Conservation (phyloP, 768 basidiomycete species). For the Leccinum ochraceum region DNA sequence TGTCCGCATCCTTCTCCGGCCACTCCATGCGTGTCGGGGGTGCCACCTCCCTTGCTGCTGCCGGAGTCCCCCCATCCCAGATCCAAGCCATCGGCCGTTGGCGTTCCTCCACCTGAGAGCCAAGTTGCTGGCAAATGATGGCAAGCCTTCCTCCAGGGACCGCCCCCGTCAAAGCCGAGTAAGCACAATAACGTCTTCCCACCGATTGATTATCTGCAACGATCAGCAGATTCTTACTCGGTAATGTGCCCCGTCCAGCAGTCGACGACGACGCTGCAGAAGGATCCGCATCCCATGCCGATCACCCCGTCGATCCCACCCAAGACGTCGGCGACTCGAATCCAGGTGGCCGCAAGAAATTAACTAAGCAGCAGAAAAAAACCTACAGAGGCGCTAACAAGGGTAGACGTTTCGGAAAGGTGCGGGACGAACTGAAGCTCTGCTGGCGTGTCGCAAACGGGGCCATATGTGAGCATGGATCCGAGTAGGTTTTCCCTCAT, state of each 20-base stretch:
- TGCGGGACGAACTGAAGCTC: slow-evolving; percentile 77
- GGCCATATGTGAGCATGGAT: slow-evolving; percentile 67
- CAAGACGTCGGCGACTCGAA: slow-evolving; percentile 30
- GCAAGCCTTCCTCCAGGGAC: slow-evolving; percentile 39
- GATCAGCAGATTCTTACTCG: slow-evolving; percentile 44
- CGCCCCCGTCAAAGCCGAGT: slow-evolving; percentile 58
- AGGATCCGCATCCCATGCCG: slow-evolving; percentile 44
- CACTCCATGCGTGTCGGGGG: too few relatives aligned
- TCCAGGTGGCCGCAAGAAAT: slow-evolving; percentile 38
- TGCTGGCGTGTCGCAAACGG: slow-evolving; percentile 82
- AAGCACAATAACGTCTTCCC: slow-evolving; percentile 12
- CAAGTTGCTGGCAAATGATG: too few relatives aligned
- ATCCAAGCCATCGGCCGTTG: too few relatives aligned
- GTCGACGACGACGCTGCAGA: slow-evolving; percentile 68
- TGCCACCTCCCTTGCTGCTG: too few relatives aligned
- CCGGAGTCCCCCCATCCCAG: too few relatives aligned
- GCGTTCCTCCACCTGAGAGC: too few relatives aligned
- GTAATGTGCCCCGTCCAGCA: slow-evolving; percentile 23
- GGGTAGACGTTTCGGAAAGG: slow-evolving; percentile 74
- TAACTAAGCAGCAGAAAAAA: slow-evolving; percentile 69
- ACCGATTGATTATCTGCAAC: not conserved
- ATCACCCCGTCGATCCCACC: slow-evolving; percentile 28
- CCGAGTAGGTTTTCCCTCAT: slow-evolving; percentile 44
- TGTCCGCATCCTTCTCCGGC: too few relatives aligned
- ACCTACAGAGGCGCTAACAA: slow-evolving; percentile 82